Evolutionary conservation across 2,329 filamentous ascomycete species (phyloP), one percentile per base, ranked within the genome.

Genomic region (Pseudogymnoascus sp.): DNA sequence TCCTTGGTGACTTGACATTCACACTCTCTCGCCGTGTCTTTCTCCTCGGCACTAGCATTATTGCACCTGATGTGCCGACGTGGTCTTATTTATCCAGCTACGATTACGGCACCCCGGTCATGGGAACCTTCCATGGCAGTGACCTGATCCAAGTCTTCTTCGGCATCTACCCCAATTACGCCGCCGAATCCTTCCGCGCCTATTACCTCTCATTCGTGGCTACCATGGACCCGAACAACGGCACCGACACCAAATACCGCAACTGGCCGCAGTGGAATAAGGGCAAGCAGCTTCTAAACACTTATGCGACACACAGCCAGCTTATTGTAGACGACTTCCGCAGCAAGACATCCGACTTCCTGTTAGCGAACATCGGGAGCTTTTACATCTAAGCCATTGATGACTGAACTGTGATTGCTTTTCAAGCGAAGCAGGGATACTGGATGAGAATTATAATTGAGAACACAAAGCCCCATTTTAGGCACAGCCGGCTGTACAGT

Each of bases 1-100:
- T 93, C 28, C 76, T 92, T 0, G 90, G 90, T 12, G 90, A 94
- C 69, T 68, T 91, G 0, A 82, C 82, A 1, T 93, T 94, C 73
- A 92, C 86, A 0, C 77, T 94, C 0, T 82, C 84, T 0, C 83
- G 89, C 1, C 84, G 90, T 14, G 63, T 79, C 4, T 86, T 89
- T 71, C 80, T 94, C 20, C 69, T 78, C 11, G 62, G 68, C 0
- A 72, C 82, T 1, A 68, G 71, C 0, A 60, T 73, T 1, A 73
- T 76, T 11, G 79, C 84, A 64, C 84, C 85, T 0, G 66, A 73
- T 32, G 82, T 91, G 0, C 84, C 85, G 0, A 75, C 78, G 1
- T 94, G 88, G 88, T 90, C 86, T 0, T 94, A 91, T 73, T 79
- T 94, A 1, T 75, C 86, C 0, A 86, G 84, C 0, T 92, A 92